phyloP scores from a whole-genome alignment of 1,284 basidiomycete species.

The Hemileia vastatrix region DNA sequence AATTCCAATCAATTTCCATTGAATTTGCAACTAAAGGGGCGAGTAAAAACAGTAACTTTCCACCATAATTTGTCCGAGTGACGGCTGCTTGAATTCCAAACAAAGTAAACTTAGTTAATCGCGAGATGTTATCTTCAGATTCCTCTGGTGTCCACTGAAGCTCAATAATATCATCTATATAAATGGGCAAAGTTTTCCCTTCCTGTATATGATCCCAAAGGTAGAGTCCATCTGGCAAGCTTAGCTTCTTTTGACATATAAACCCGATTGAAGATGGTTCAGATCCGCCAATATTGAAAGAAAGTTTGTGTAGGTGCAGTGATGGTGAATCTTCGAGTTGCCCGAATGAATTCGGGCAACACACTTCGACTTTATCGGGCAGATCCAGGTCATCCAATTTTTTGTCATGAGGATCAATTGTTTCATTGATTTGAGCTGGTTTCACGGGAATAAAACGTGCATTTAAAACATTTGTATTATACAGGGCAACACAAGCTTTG shows the following conservation, averaged over 20 bases:
- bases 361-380: constrained; percentile 6
- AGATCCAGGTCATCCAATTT: background rate
- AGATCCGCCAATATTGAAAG: background rate
- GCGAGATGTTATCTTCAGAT: background rate
- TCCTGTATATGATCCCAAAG: background rate
- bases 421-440: constrained; percentile 22
- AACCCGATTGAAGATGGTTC: background rate
- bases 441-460: constrained; percentile 62
- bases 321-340: too few species aligned
- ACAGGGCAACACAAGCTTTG: constrained; percentile 58
- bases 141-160: background rate
- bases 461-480: constrained; percentile 63
- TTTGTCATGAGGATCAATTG: constrained; percentile 31
- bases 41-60: constrained; percentile 9
- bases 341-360: constrained; percentile 19
- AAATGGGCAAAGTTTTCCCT: background rate
- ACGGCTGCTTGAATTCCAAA: constrained; percentile 12
- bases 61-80: constrained; percentile 7
- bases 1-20: constrained; percentile 15
- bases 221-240: background rate
- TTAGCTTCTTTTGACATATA: background rate
- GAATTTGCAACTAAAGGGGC: constrained; percentile 1
- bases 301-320: background rate
- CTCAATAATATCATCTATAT: background rate
- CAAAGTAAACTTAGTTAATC: constrained; percentile 12